Percentiles rank a stretch among this genome's conserved stretches.
Evolutionary conservation across 31 red algal genomes (phyloP).

Genomic region (Endocladia muricata): DNA sequence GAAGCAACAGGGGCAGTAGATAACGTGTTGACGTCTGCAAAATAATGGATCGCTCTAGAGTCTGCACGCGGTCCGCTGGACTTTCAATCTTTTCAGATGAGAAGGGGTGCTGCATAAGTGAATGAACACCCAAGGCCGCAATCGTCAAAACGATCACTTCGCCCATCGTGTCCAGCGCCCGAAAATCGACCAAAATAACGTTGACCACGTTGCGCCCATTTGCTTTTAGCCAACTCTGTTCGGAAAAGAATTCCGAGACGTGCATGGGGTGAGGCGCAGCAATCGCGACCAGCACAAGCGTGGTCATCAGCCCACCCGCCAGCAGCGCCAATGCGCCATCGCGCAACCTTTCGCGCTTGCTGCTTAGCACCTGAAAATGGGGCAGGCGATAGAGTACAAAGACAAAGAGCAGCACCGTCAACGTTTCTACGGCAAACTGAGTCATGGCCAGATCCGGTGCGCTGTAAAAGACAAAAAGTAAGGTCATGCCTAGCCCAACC

Average conservation of each 20-base stretch:
- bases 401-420: neutral
- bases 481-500: too few relatives aligned
- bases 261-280: too few relatives aligned
- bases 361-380: too few relatives aligned
- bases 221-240: too few relatives aligned
- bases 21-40: neutral
- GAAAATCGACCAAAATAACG: constrained; percentile 22
- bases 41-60: neutral
- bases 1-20: neutral
- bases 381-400: neutral
- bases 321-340: too few relatives aligned
- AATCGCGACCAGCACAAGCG: too few relatives aligned
- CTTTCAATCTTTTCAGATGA: too few relatives aligned
- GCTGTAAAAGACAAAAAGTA: neutral
- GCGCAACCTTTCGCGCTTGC: too few relatives aligned
- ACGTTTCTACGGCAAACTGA: neutral
- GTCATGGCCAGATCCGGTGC: constrained; percentile 1
- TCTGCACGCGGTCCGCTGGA: neutral
- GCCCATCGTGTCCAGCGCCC: constrained; percentile 5
- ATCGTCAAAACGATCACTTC: constrained; percentile 1
- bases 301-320: too few relatives aligned
- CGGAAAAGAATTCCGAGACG: too few relatives aligned
- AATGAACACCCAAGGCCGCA: neutral
- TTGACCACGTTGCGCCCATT: constrained; percentile 2
- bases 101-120: too few relatives aligned